A percentile compares a stretch with the other conserved stretches of the same genome.
Evolutionary conservation across 75 land plant genomes (phyloP).

Genomic region (Picea sitchensis): DNA sequence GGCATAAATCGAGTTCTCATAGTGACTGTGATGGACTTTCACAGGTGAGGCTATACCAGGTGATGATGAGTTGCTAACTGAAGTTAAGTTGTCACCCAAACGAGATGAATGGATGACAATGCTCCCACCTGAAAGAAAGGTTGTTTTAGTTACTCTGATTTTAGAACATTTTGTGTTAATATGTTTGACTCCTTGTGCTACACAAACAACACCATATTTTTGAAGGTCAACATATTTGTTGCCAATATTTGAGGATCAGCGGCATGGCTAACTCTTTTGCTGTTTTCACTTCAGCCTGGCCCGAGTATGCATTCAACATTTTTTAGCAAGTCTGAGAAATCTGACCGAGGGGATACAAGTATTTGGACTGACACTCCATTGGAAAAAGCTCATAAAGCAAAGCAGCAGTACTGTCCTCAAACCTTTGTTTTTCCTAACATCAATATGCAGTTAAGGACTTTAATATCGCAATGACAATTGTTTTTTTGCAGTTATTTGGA

Average conservation of each 20-base stretch:
- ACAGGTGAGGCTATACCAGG: conserved; percentile 86
- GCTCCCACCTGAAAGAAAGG: conserved; percentile 93
- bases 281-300: conserved; percentile 38
- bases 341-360: conserved; percentile 93
- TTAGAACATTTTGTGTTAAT: not conserved
- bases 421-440: not conserved
- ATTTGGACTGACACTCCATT: conserved; percentile 89
- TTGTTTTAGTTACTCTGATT: conserved; percentile 16
- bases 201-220: not conserved
- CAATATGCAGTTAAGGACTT: not conserved
- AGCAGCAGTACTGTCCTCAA: conserved; percentile 55
- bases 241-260: not conserved
- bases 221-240: not conserved
- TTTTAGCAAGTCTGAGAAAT: conserved; percentile 71
- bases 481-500: conserved; percentile 68
- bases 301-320: conserved; percentile 56
- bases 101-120: conserved; percentile 98
- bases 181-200: not conserved
- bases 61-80: conserved; percentile 81
- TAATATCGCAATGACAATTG: not conserved
- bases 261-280: no score
- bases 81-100: conserved; percentile 28
- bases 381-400: conserved; percentile 82
- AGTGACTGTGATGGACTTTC: not conserved
- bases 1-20: not conserved